These are phyloP conservation scores for Sporothrix protearum DNA, from an alignment of 2,329 filamentous ascomycete genomes.

Conservation along the genomic window DNA sequence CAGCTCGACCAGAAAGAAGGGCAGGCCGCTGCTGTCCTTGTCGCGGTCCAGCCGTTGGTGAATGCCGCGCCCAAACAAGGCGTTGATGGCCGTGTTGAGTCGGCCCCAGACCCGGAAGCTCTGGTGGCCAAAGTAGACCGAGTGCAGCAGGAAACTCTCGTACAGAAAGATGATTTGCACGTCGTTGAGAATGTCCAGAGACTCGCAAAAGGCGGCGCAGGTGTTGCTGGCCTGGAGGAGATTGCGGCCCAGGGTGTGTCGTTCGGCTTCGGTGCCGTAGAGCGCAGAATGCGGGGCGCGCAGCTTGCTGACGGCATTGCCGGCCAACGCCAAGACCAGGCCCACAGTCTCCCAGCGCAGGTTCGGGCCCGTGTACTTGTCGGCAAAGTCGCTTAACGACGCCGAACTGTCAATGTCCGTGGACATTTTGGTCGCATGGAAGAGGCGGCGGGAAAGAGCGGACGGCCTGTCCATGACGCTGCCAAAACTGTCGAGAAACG, in stretches of 20 bases:
- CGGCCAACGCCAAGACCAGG: slow-evolving; percentile 15
- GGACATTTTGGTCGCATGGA: slow-evolving; percentile 10
- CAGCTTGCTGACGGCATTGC: slow-evolving; percentile 20
- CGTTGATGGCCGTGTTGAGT: slow-evolving; percentile 21
- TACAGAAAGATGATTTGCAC: slow-evolving; percentile 23
- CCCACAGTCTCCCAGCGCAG: slow-evolving; percentile 23
- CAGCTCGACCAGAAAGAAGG: slow-evolving; percentile 22
- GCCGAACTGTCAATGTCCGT: slow-evolving; percentile 4
- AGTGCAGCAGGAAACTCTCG: slow-evolving; percentile 21
- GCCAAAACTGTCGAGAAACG: slow-evolving; percentile 15
- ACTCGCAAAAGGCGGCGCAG: slow-evolving; percentile 21
- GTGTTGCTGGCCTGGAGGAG: slow-evolving; percentile 19
- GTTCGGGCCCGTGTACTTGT: slow-evolving; percentile 16
- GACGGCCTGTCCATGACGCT: background rate
- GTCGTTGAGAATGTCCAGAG: slow-evolving; percentile 21
- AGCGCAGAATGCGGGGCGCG: slow-evolving; percentile 14
- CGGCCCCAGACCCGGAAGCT: slow-evolving; percentile 18
- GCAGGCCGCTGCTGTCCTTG: background rate
- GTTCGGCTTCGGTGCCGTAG: slow-evolving; percentile 18
- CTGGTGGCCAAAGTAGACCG: slow-evolving; percentile 23
- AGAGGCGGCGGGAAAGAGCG: slow-evolving; percentile 16
- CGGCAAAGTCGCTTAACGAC: slow-evolving; percentile 17
- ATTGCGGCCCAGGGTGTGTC: slow-evolving; percentile 15
- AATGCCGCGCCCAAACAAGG: slow-evolving; percentile 18
- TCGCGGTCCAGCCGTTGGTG: slow-evolving; percentile 18